Evolutionary conservation across 164 flowering plant species (phyloP).

Genomic region (Buxus sempervirens): DNA sequence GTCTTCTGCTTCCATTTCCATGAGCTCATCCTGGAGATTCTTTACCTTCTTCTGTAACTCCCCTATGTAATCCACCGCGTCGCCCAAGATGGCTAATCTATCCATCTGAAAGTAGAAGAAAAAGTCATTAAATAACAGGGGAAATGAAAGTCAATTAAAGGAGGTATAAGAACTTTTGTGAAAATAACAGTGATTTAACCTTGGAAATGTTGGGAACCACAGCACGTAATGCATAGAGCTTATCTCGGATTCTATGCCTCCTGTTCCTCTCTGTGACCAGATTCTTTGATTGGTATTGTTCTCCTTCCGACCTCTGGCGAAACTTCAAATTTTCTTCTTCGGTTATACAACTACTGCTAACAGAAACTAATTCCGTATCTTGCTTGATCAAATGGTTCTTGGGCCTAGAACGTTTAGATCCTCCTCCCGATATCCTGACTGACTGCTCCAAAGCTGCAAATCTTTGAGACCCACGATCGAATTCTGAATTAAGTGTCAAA

Average conservation of each 20-base stretch:
- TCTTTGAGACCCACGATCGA: slow-evolving; percentile 5
- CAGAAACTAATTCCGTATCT: background rate
- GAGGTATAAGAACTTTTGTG: too few species aligned
- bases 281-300: slow-evolving; percentile 35
- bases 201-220: slow-evolving; percentile 66
- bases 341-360: background rate
- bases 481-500: slow-evolving; percentile 16
- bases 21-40: slow-evolving; percentile 39
- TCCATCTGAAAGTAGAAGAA: slow-evolving; percentile 45
- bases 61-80: slow-evolving; percentile 50
- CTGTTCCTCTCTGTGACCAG: slow-evolving; percentile 54
- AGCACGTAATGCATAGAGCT: slow-evolving; percentile 45
- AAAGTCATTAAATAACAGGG: background rate
- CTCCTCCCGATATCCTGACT: background rate
- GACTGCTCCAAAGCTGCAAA: slow-evolving; percentile 7
- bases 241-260: slow-evolving; percentile 42
- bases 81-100: slow-evolving; percentile 44
- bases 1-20: slow-evolving; percentile 28
- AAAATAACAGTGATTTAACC: slow-evolving; percentile 23
- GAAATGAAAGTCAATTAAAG: too few species aligned
- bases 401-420: background rate
- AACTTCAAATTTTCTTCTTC: background rate
- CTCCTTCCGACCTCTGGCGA: slow-evolving; percentile 1
- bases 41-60: slow-evolving; percentile 36
- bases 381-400: background rate